Conservation (phyloP, 257 asterid species). For the Prunella vulgaris region DNA sequence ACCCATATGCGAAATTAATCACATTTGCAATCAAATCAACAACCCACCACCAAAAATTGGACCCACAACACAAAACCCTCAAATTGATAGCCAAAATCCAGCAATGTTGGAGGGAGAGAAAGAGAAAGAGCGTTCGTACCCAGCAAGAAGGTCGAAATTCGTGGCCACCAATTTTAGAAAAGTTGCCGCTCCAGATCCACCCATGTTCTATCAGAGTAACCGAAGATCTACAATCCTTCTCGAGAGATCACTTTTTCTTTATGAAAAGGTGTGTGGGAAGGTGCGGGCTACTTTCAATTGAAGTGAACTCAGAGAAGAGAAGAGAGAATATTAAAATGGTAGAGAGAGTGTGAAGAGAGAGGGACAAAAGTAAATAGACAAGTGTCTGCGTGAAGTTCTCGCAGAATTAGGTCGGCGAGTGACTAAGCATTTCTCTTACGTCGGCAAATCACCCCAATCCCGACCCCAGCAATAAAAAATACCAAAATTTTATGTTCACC, state of each 20-base stretch:
- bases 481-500: no score
- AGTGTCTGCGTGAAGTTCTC: slow-evolving; percentile 9
- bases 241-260: neutral
- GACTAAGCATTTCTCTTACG: neutral
- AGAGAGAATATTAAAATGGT: neutral
- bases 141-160: slow-evolving; percentile 77
- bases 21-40: neutral
- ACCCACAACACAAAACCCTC: neutral
- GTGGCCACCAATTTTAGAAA: slow-evolving; percentile 51
- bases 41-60: neutral
- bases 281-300: neutral
- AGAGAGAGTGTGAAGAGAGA: neutral
- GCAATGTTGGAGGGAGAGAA: neutral
- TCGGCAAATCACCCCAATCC: neutral
- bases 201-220: slow-evolving; percentile 31
- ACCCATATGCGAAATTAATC: neutral
- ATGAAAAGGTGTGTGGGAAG: neutral
- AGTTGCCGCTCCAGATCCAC: slow-evolving; percentile 72
- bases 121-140: slow-evolving; percentile 41
- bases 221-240: neutral
- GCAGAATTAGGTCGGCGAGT: neutral
- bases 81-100: neutral
- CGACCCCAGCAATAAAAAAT: neutral
- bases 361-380: slow-evolving; percentile 19
- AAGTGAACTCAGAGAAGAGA: neutral